Base-by-base conservation (phyloP, 306 rosid species). In the Neltuma alba region DNA sequence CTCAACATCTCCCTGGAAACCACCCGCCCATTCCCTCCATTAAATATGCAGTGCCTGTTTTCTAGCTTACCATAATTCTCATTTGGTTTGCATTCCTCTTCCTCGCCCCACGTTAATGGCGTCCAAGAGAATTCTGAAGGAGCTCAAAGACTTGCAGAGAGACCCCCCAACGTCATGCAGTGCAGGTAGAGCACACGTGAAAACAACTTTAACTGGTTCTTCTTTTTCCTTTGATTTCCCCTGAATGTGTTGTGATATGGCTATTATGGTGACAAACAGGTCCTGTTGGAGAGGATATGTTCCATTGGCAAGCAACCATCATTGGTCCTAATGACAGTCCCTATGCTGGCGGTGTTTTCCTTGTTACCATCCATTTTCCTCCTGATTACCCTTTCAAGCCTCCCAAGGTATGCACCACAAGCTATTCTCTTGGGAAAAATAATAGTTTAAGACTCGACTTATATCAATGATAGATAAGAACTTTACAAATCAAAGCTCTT, bases 301-400 rank as follows among this genome's bases (percentile, higher is more conserved):
- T 92, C 77, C 97, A 92, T 77, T 94, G 97, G 99, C 97, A 92
- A 87, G 99, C 99, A 78, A 94, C 99, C 66, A 92, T 94, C 37
- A 91, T 94, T 20, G 99, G 97, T 83, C 99, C 99, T 74, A 89
- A 86, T 83, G 99, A 94, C n/a, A 91, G 99, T 76, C 97, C 99
- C 42, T 94, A 92, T 79, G 86, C 97, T 57, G 95, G 97, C 27
- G 99, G 99, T 5, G 97, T 94, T 77, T 94, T 94, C 83, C 90
- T 94, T 76, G 97, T 91, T 0, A 86, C 88, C 13, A 94, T 94
- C 82, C 95, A 94, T 87, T 94, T 94, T 54, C 97, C 92, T 76
- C 97, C 97, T 58, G 99, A 94, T 84, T 92, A 94, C 83, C 99
- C 99, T 58, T 92, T 94, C 91, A 94, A 94, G 85, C 99, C 97